Conservation (phyloP, 257 asterid species). For the Dorcoceras hygrometricum region DNA sequence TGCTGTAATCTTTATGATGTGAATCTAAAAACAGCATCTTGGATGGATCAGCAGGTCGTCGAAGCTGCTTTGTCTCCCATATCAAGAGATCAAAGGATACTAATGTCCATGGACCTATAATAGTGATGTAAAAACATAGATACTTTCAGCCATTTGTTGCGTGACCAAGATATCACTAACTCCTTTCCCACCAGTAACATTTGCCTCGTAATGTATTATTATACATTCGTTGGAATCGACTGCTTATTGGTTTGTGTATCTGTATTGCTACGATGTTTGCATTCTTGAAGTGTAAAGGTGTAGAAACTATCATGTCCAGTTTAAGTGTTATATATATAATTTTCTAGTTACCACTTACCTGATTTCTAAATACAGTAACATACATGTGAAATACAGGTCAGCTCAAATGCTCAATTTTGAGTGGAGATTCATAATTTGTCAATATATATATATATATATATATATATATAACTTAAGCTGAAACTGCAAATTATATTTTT, state of each 20-base stretch:
- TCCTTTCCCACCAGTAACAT: background rate
- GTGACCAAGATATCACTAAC: background rate
- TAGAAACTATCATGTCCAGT: background rate
- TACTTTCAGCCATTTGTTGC: background rate
- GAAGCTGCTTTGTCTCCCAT: background rate
- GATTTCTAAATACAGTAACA: background rate
- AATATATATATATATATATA: no score
- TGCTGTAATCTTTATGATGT: background rate
- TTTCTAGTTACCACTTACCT: background rate
- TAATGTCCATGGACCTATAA: background rate
- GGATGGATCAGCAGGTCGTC: background rate
- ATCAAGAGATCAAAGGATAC: background rate
- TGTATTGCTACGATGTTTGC: background rate
- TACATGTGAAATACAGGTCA: background rate
- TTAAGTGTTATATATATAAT: no score
- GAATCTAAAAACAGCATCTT: background rate
- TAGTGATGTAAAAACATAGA: background rate
- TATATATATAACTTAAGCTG: no score
- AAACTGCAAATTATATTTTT: background rate
- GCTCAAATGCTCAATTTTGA: background rate
- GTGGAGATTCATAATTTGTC: background rate
- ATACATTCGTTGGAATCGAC: background rate
- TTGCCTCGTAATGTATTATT: background rate
- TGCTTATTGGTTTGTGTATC: background rate
- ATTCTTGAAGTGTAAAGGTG: background rate